These are phyloP conservation scores for Tetracladium marchalianum DNA, from an alignment of 495 filamentous ascomycete species.

Conservation along the genomic window DNA sequence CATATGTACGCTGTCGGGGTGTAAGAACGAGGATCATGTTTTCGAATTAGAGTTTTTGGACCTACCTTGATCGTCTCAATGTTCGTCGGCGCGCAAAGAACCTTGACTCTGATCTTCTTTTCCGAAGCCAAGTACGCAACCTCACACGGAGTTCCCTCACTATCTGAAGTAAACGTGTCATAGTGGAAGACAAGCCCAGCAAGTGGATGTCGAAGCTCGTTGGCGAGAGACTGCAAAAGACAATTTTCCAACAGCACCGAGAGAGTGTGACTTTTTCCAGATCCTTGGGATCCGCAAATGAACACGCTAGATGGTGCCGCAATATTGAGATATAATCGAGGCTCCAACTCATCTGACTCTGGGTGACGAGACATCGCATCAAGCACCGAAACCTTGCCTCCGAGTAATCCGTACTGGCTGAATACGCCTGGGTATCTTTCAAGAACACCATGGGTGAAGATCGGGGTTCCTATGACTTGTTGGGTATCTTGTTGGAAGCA, in stretches of 20 bases:
- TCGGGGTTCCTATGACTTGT: too few relatives aligned
- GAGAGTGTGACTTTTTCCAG: conserved; percentile 66
- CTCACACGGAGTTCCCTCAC: conserved; percentile 48
- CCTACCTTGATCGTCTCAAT: conserved; percentile 33
- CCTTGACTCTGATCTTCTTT: conserved; percentile 42
- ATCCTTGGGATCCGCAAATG: conserved; percentile 69
- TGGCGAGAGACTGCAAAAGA: conserved; percentile 31
- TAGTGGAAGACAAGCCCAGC: conserved; percentile 63
- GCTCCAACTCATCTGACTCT: conserved; percentile 22
- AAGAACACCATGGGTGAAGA: too few relatives aligned
- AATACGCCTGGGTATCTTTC: too few relatives aligned
- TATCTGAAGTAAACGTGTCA: conserved; percentile 47
- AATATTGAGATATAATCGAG: conserved; percentile 54
- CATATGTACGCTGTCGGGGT: conserved; percentile 21
- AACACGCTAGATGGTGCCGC: conserved; percentile 59
- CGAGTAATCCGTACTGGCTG: too few relatives aligned
- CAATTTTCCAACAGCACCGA: conserved; percentile 62
- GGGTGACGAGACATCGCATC: too few relatives aligned
- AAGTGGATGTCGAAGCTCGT: conserved; percentile 33
- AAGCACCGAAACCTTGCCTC: too few relatives aligned
- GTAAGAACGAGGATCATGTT: conserved; percentile 2
- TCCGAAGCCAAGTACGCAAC: conserved; percentile 54
- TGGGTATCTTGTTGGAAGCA: too few relatives aligned
- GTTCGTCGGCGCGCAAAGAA: conserved; percentile 57
- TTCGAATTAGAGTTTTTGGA: conserved; percentile 22